Evolutionary conservation across 805 yeast species (phyloP).

Genomic region (Monosporozyma yasuniensis): DNA sequence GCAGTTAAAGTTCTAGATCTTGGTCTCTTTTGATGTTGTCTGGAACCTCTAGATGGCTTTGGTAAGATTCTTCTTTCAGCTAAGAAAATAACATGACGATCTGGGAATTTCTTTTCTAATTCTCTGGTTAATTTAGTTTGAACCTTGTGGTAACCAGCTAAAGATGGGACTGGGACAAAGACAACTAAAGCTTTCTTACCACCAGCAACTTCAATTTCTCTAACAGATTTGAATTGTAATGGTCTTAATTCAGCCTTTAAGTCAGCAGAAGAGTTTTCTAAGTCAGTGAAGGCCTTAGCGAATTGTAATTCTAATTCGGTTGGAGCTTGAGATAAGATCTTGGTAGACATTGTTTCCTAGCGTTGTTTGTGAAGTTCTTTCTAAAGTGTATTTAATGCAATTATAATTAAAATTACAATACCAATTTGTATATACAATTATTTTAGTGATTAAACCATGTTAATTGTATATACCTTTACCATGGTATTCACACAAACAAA

Average conservation of each 20-base stretch:
- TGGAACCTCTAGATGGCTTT: constrained; percentile 93
- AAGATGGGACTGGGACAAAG: constrained; percentile 95
- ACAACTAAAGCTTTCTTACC: constrained; percentile 98
- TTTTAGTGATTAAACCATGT: background rate
- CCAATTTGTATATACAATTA: background rate
- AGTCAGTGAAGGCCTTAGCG: constrained; percentile 95
- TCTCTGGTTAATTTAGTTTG: constrained; percentile 97
- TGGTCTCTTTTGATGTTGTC: constrained; percentile 97
- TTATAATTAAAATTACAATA: background rate
- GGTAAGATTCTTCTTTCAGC: constrained; percentile 99
- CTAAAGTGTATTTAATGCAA: background rate
- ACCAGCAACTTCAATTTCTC: constrained; percentile 93
- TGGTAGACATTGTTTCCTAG: constrained; percentile 35
- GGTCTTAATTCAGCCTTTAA: constrained; percentile 97
- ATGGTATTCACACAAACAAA: background rate
- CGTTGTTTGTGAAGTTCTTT: background rate
- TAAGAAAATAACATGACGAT: constrained; percentile 97
- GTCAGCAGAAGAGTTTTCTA: constrained; percentile 88
- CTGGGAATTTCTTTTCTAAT: constrained; percentile 99
- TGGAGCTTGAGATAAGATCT: constrained; percentile 91
- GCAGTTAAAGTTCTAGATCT: constrained; percentile 98
- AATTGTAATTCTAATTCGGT: constrained; percentile 98
- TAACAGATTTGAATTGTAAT: constrained; percentile 95
- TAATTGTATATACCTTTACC: background rate
- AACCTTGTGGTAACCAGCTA: constrained; percentile 89